phyloP scores from a whole-genome alignment of 1,284 basidiomycete species.

The Cystobasidium pallidum region DNA sequence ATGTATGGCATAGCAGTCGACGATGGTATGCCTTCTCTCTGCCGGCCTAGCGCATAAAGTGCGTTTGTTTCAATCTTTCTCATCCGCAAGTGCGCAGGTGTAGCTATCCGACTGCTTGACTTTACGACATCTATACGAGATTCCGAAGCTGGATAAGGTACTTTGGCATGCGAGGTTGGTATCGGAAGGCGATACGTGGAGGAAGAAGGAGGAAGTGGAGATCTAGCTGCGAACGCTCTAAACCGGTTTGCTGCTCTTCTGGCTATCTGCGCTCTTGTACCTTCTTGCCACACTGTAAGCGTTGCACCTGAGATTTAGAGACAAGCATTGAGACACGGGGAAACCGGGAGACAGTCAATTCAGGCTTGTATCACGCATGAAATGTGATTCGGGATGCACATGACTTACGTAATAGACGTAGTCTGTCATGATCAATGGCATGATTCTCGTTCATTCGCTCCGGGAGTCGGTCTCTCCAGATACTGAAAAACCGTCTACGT shows the following conservation, averaged over 20 bases:
- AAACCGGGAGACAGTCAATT: too few relatives aligned
- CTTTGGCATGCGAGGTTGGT: neutral
- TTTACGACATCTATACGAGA: neutral
- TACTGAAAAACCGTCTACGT: neutral
- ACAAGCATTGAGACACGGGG: too few relatives aligned
- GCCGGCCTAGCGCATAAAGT: neutral
- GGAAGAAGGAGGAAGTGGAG: constrained; percentile 11
- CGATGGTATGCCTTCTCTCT: neutral
- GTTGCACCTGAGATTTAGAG: constrained; percentile 23
- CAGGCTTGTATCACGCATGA: too few relatives aligned
- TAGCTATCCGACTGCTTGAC: neutral
- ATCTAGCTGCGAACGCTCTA: constrained; percentile 33
- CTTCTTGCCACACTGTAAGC: constrained; percentile 32
- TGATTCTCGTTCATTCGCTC: constrained; percentile 18
- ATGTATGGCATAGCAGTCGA: neutral
- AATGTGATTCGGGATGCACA: neutral
- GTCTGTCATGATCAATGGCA: constrained; percentile 24
- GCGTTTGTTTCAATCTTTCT: neutral
- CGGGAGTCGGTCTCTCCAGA: constrained; percentile 30
- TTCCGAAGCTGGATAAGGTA: neutral
- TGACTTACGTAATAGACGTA: constrained; percentile 30
- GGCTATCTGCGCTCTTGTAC: constrained; percentile 1
- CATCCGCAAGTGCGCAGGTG: neutral
- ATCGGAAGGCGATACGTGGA: neutral
- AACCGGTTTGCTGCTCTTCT: constrained; percentile 43